Percentiles rank a stretch among this genome's conserved stretches.
phyloP scores from a whole-genome alignment of 1,284 basidiomycete species.

The Anthracocystis panici-leucophaei region DNA sequence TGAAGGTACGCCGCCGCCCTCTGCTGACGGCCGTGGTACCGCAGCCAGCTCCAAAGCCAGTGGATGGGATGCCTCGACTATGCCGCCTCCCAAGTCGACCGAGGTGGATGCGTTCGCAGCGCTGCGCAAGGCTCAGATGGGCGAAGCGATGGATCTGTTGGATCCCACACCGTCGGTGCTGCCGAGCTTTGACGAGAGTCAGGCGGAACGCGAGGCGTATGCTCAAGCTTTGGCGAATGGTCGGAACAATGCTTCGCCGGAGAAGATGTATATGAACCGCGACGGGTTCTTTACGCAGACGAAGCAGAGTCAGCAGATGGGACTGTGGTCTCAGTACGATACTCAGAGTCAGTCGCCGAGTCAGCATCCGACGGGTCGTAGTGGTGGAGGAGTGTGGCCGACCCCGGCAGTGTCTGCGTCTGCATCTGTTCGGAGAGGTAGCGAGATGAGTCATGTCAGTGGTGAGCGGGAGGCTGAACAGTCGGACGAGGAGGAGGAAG shows the following conservation, averaged over 20 bases:
- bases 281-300: constrained; percentile 68
- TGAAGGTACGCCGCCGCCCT: constrained; percentile 41
- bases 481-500: constrained; percentile 24
- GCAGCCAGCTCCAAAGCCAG: not conserved
- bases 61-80: constrained; percentile 44
- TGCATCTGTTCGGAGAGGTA: constrained; percentile 10
- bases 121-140: constrained; percentile 56
- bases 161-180: constrained; percentile 51
- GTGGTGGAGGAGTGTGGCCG: constrained; percentile 9
- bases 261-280: constrained; percentile 62
- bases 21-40: not conserved
- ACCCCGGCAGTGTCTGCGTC: constrained; percentile 18
- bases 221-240: constrained; percentile 24
- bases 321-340: constrained; percentile 37
- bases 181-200: constrained; percentile 57
- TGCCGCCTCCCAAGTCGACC: constrained; percentile 60
- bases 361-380: constrained; percentile 2
- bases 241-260: constrained; percentile 18
- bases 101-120: constrained; percentile 61
- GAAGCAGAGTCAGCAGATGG: constrained; percentile 47
- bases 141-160: constrained; percentile 45
- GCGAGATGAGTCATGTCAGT: constrained; percentile 10
- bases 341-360: constrained; percentile 34
- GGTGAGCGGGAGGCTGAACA: not conserved
- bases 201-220: constrained; percentile 47